Percentiles rank a stretch among this genome's conserved stretches.
Evolutionary conservation across 2,329 filamentous ascomycete genomes (phyloP).

Genomic region (Neoscytalidium dimidiatum): DNA sequence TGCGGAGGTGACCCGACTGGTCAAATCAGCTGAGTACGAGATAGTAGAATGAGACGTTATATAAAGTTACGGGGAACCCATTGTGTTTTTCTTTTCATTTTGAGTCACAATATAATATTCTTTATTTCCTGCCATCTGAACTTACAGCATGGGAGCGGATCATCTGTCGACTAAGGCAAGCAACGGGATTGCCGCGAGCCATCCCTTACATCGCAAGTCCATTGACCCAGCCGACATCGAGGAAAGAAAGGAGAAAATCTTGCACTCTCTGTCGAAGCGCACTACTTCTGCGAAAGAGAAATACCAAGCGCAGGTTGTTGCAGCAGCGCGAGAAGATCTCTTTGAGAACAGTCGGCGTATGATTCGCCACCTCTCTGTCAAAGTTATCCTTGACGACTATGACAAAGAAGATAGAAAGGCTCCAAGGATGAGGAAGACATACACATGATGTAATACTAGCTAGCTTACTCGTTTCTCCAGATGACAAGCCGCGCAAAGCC

Average conservation of each 20-base stretch:
- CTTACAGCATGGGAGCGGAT: no score
- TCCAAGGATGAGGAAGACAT: not conserved
- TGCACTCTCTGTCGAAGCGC: not conserved
- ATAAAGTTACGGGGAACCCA: no score
- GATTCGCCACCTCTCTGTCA: no score
- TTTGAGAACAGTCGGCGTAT: not conserved
- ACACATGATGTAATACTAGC: not conserved
- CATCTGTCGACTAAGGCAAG: no score
- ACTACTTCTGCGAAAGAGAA: not conserved
- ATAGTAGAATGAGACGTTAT: no score
- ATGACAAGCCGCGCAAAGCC: not conserved
- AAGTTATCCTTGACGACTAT: no score
- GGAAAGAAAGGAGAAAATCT: not conserved
- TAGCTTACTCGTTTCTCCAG: not conserved
- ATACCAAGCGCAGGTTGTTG: no score
- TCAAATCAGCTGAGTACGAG: no score
- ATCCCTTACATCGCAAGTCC: not conserved
- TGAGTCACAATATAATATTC: no score
- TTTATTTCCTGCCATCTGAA: no score
- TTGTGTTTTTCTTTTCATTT: no score
- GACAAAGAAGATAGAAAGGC: not conserved
- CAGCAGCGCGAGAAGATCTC: not conserved
- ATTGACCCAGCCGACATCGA: not conserved
- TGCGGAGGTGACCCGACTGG: no score
- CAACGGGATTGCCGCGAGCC: not conserved